Conservation (phyloP, 768 basidiomycete species). For the Pleurotus tuoliensis region DNA sequence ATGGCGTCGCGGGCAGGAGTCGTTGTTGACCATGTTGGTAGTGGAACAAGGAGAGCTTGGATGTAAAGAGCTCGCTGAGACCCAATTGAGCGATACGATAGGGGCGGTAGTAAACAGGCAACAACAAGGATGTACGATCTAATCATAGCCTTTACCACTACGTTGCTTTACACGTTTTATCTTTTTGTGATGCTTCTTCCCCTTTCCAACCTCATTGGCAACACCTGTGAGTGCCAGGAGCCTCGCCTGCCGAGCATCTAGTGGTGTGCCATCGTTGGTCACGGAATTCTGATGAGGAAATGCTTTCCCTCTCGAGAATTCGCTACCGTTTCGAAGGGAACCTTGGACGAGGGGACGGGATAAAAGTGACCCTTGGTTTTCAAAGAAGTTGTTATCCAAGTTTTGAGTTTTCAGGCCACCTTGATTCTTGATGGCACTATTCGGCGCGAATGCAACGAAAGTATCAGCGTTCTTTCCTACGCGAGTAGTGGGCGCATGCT, state of each 20-base stretch:
- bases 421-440: conserved; percentile 20
- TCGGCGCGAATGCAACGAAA: conserved; percentile 47
- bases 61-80: neutral
- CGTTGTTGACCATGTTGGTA: conserved; percentile 2
- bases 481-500: conserved; percentile 82
- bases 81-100: neutral
- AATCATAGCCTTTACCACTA: conserved; percentile 91
- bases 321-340: conserved; percentile 48
- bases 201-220: conserved; percentile 29
- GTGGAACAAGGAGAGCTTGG: neutral
- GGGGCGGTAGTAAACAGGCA: neutral
- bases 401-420: conserved; percentile 56
- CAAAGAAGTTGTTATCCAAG: conserved; percentile 84
- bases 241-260: conserved; percentile 40
- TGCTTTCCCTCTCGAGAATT: conserved; percentile 57
- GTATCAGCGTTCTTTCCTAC: conserved; percentile 85
- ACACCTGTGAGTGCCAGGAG: conserved; percentile 40
- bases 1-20: conserved; percentile 11
- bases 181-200: conserved; percentile 87
- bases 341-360: conserved; percentile 64
- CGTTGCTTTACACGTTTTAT: conserved; percentile 80
- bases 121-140: conserved; percentile 16
- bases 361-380: conserved; percentile 43
- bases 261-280: conserved; percentile 71
- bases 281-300: conserved; percentile 86